Percentiles rank a stretch among this genome's conserved stretches.
Conservation (phyloP, 257 asterid species). For the Penstemon davidsonii region DNA sequence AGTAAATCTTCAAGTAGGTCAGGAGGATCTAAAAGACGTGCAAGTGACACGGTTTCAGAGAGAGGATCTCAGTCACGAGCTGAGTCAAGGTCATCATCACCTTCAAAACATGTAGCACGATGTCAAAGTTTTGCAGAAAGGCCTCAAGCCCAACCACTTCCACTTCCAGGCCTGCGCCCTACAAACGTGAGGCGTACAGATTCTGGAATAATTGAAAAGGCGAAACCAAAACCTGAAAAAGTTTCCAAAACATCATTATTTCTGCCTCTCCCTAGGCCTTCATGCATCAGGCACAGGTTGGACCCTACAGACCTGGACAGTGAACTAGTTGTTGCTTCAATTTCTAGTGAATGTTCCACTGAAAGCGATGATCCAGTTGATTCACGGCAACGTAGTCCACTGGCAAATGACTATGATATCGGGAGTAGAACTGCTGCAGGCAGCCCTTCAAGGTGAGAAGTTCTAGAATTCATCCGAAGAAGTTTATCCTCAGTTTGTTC, state of each 20-base stretch:
- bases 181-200: constrained; percentile 54
- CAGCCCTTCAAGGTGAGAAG: constrained; percentile 76
- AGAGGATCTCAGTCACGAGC: constrained; percentile 74
- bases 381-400: constrained; percentile 73
- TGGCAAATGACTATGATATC: constrained; percentile 73
- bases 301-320: constrained; percentile 75
- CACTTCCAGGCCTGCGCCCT: constrained; percentile 66
- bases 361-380: constrained; percentile 85
- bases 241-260: constrained; percentile 60
- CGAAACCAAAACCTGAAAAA: constrained; percentile 58
- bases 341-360: constrained; percentile 79
- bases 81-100: constrained; percentile 79
- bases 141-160: constrained; percentile 85
- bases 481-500: constrained; percentile 12
- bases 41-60: constrained; percentile 71
- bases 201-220: constrained; percentile 61
- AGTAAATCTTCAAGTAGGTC: constrained; percentile 67
- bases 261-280: constrained; percentile 79
- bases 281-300: constrained; percentile 67
- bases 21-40: constrained; percentile 74
- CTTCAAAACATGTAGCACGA: constrained; percentile 79
- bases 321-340: constrained; percentile 65
- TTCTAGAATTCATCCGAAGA: constrained; percentile 25
- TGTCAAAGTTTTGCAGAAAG: constrained; percentile 92
- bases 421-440: constrained; percentile 73